Base-by-base conservation (phyloP, 2,329 filamentous ascomycete species). In the Aquanectria penicillioides region DNA sequence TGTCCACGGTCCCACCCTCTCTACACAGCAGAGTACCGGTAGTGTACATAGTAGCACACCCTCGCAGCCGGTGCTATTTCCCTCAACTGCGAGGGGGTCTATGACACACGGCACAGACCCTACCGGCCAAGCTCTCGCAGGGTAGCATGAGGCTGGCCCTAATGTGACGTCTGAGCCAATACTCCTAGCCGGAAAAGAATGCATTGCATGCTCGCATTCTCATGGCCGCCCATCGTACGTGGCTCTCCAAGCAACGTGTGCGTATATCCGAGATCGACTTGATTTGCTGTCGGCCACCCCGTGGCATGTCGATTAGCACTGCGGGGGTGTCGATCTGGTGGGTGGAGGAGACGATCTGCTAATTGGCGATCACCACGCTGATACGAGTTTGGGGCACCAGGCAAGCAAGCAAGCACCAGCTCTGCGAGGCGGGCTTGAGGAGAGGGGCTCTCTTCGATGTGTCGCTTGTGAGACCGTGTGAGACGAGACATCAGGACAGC, bases 311-410 rank as follows among this genome's bases (percentile, higher is more conserved):
- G 50, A 41, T 57, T 56, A 33, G 48, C 54, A 53, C 59, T 68
- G 66, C 59, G 66, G 66, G 66, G 66, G 65, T 46, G 64, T 65
- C 66, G 64, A 68, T 69, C 66, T 55, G 57, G 66, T 59, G 65
- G 61, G 41, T 59, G 66, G 62, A n/a, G n/a, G n/a, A n/a, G n/a
- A n/a, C n/a, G n/a, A n/a, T n/a, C n/a, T n/a, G 26, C 17, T 46
- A 20, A 28, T 13, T 13, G 28, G 41, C 50, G 50, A 54, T 54
- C 50, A 33, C 33, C 40, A 51, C 22, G 25, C 15, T 26, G 31
- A 20, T 31, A 12, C 15, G 41, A 12, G 26, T 18, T 12, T 15
- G 41, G 15, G 29, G 41, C 12, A 44, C 17, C 23, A 29, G 11
- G n/a, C 41, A 28, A 13, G 15, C 17, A 31, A 20, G n/a, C n/a